Conservation (phyloP, 192 early-diverging fungal species). For the Kickxella alabastrina region DNA sequence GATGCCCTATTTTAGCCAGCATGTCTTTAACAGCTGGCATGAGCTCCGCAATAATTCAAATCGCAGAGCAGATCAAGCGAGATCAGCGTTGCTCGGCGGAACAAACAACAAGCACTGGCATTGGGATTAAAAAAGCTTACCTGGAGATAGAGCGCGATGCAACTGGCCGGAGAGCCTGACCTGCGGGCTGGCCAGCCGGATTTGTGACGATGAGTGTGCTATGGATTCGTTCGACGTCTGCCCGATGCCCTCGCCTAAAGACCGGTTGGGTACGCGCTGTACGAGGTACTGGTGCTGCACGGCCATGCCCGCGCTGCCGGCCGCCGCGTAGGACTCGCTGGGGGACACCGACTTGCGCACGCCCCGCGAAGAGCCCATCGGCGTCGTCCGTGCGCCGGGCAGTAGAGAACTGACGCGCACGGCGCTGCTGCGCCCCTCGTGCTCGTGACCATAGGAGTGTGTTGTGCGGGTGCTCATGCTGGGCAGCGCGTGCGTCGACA, state of each 20-base stretch:
- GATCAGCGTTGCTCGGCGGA: too few species aligned
- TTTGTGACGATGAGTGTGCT: constrained; percentile 25
- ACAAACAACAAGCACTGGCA: too few species aligned
- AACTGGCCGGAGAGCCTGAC: constrained; percentile 19
- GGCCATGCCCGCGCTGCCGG: constrained; percentile 12
- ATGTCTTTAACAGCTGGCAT: not conserved
- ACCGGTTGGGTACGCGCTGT: constrained; percentile 18
- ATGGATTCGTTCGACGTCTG: constrained; percentile 5
- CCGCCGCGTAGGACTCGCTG: constrained; percentile 5
- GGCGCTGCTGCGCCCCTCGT: constrained; percentile 33
- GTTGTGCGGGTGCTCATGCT: constrained; percentile 12
- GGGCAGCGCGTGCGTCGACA: not conserved
- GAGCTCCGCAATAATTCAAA: too few species aligned
- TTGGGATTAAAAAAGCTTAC: too few species aligned
- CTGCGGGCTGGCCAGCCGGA: constrained; percentile 40
- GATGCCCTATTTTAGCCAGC: not conserved
- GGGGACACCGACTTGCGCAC: constrained; percentile 17
- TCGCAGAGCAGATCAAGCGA: too few species aligned
- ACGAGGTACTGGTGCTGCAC: constrained; percentile 43
- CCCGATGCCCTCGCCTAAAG: constrained; percentile 8
- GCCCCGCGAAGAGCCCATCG: constrained; percentile 6
- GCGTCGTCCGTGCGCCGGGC: constrained; percentile 29
- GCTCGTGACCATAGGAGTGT: constrained; percentile 16
- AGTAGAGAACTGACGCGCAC: constrained; percentile 46
- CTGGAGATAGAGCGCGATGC: constrained; percentile 17